phyloP scores from a whole-genome alignment of 192 early-diverging fungal genomes.

The Rhizophagus clarus region DNA sequence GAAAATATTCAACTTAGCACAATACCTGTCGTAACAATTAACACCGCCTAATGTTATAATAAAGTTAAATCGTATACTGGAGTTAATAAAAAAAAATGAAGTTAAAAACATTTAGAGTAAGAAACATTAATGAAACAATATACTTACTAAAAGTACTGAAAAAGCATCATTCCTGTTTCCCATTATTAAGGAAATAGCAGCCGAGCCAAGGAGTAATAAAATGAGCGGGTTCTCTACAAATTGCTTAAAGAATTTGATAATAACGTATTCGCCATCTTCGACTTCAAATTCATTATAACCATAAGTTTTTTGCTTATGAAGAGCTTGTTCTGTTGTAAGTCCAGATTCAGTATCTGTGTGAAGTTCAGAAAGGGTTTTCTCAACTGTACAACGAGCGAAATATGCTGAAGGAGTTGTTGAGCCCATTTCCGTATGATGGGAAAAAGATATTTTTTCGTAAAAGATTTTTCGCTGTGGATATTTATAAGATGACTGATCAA shows the following conservation, averaged over 20 bases:
- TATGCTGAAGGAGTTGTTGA: slow-evolving; percentile 53
- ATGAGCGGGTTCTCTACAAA: slow-evolving; percentile 84
- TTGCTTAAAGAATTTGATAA: slow-evolving; percentile 79
- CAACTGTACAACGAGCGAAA: slow-evolving; percentile 50
- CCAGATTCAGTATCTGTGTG: slow-evolving; percentile 48
- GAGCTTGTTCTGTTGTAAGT: slow-evolving; percentile 45
- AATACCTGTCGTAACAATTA: slow-evolving; percentile 50
- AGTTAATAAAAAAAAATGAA: slow-evolving; percentile 1
- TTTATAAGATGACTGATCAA: not conserved
- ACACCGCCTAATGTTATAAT: slow-evolving; percentile 37
- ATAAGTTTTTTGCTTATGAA: slow-evolving; percentile 43
- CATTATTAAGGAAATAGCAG: slow-evolving; percentile 70
- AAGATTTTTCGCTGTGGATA: not conserved
- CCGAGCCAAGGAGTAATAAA: slow-evolving; percentile 73
- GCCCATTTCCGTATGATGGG: not conserved
- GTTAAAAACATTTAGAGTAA: not conserved
- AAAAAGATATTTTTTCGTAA: not conserved
- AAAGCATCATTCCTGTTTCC: slow-evolving; percentile 84
- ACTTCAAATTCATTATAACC: slow-evolving; percentile 72
- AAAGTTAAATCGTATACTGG: not conserved
- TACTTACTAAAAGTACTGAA: slow-evolving; percentile 73
- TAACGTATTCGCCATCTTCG: slow-evolving; percentile 66
- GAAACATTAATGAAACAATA: slow-evolving; percentile 5
- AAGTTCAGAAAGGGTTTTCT: slow-evolving; percentile 48
- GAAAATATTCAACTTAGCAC: too few species aligned